Conservation (phyloP, 148 eudicot genomes). For the Rhododendron mucronatum region DNA sequence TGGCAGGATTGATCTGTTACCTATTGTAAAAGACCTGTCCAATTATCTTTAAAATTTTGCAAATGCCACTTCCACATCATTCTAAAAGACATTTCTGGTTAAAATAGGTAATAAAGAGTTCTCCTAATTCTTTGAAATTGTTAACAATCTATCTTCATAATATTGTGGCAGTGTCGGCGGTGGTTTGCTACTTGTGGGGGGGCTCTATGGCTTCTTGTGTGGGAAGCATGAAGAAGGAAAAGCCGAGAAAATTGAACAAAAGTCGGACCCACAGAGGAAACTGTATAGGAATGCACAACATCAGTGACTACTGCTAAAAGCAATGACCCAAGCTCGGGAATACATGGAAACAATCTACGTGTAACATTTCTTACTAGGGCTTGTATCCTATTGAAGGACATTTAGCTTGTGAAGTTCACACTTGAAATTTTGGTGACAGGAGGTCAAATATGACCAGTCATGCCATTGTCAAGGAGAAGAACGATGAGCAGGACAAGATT, state of each 20-base stretch:
- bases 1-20: background rate
- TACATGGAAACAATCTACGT: background rate
- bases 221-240: constrained; percentile 13
- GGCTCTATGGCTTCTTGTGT: constrained; percentile 23
- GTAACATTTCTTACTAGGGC: background rate
- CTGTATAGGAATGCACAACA: background rate
- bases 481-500: background rate
- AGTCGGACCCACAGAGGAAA: background rate
- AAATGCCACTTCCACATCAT: background rate
- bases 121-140: background rate
- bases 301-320: background rate
- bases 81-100: background rate
- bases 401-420: background rate
- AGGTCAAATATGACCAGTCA: background rate
- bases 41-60: background rate
- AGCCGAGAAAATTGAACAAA: background rate
- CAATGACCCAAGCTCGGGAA: background rate
- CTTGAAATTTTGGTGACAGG: background rate
- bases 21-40: background rate
- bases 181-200: constrained; percentile 20
- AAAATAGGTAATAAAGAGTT: background rate
- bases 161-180: constrained; percentile 23
- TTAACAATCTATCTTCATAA: background rate
- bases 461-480: background rate
- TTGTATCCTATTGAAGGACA: background rate